Percentiles rank a stretch among this genome's conserved stretches.
Evolutionary conservation across 495 filamentous ascomycete genomes (phyloP).

Genomic region (Platismatia glauca): DNA sequence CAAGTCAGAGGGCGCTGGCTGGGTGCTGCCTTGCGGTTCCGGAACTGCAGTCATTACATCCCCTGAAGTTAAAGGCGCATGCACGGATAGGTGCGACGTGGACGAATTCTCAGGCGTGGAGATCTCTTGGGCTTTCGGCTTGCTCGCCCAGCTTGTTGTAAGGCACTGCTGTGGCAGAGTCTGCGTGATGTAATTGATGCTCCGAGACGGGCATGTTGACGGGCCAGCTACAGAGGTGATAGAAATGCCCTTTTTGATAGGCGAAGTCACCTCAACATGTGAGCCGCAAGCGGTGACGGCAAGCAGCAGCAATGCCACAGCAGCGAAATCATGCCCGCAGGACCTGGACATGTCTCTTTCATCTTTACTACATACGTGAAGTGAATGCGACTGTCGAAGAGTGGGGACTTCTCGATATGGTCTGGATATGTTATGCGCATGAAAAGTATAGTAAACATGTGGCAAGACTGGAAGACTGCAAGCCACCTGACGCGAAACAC

Average conservation of each 20-base stretch:
- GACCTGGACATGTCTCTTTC: slow-evolving; percentile 7
- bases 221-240: neutral
- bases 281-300: neutral
- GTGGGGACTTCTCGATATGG: neutral
- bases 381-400: neutral
- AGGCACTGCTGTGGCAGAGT: slow-evolving; percentile 70
- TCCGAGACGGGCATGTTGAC: slow-evolving; percentile 53
- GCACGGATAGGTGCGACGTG: slow-evolving; percentile 1
- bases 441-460: neutral
- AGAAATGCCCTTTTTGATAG: neutral
- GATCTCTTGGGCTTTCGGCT: slow-evolving; percentile 16
- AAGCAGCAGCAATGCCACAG: slow-evolving; percentile 12
- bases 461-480: too few species aligned
- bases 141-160: slow-evolving; percentile 36
- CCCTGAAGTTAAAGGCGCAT: neutral
- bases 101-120: slow-evolving; percentile 7
- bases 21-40: neutral
- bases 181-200: slow-evolving; percentile 75
- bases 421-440: too few species aligned
- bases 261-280: neutral
- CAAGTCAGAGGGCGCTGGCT: slow-evolving; percentile 3
- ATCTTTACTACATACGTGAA: neutral
- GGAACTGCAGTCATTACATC: neutral
- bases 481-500: too few species aligned
- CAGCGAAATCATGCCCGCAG: slow-evolving; percentile 7